Conservation (phyloP, 2,329 filamentous ascomycete genomes). For the Pseudogymnoascus sp. region DNA sequence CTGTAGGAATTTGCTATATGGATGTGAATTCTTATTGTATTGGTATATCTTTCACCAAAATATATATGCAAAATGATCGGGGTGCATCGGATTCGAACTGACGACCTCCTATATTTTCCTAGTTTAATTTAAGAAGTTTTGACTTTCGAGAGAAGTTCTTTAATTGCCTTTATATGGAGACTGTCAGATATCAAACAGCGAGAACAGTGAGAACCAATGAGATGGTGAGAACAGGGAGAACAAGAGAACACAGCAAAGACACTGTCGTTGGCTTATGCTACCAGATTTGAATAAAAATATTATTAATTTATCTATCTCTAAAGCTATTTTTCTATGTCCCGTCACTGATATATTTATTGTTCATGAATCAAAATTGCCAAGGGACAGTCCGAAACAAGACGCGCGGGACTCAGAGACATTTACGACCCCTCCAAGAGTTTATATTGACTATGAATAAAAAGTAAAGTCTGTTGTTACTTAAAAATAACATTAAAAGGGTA, state of each 20-base stretch:
- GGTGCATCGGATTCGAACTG: not conserved
- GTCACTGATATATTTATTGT: not conserved
- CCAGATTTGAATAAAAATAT: too few relatives aligned
- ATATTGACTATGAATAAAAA: not conserved
- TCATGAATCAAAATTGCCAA: not conserved
- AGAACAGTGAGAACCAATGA: not conserved
- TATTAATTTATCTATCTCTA: not conserved
- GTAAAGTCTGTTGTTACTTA: not conserved
- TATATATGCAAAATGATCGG: slow-evolving; percentile 5
- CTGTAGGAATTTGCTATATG: not conserved
- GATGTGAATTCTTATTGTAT: not conserved
- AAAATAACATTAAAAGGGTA: not conserved
- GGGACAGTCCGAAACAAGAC: not conserved
- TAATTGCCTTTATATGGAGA: not conserved
- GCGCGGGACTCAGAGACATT: not conserved
- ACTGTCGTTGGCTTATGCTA: not conserved
- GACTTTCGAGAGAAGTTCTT: not conserved
- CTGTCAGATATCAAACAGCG: not conserved
- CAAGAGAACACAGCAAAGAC: not conserved
- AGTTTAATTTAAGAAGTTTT: not conserved
- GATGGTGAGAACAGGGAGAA: not conserved
- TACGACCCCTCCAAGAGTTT: not conserved
- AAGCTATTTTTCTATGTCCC: not conserved
- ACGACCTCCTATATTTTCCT: not conserved
- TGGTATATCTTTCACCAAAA: not conserved